Evolutionary conservation across 2,329 filamentous ascomycete species (phyloP), one percentile per base, ranked within the genome.

Genomic region (Hirsutella rhossiliensis): DNA sequence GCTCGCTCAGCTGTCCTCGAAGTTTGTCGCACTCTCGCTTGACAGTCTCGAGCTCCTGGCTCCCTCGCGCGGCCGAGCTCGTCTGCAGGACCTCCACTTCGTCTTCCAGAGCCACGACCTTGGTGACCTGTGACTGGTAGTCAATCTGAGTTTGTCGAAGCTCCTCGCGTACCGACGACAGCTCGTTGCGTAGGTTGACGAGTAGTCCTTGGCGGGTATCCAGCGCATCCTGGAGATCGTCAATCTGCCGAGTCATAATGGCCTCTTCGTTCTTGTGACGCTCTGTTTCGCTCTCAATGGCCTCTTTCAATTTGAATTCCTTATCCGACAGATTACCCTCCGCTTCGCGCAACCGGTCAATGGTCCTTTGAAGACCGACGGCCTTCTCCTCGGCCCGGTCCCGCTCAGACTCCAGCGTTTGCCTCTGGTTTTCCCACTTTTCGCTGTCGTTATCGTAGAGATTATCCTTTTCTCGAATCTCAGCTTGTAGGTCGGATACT

Each of bases 201-300:
- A 87, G 61, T 38, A 77, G 69, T n/a, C 72, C 66, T 54, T 84
- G 77, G 49, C 82, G 78, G 27, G 75, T 68, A 45, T 82, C 73
- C 12, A 92, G 70, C 46, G 87, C 84, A 40, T 78, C 73, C 54
- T 84, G 81, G 11, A 92, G 69, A 42, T 83, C 81, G 40, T 83
- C 76, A 42, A 94, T 78, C 58, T 92, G 85, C n/a, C 76, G 73
- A 48, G 70, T 76, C 42, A 94, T 67, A 8, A 80, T 65, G 11
- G 75, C 75, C 56, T 90, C 83, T 53, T 90, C 84, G 44, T 75
- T 78, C 49, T 73, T 73, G 54, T 92, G 81, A 20, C 84, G 79
- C 49, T 86, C 75, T 40, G 75, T 75, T 55, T 89, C 84, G 54
- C 76, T 84, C 49, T 82, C 73, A 12, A 88, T 68, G 4, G 79